Evolutionary conservation across 495 filamentous ascomycete species (phyloP).

Genomic region (Glarea lozoyensis): DNA sequence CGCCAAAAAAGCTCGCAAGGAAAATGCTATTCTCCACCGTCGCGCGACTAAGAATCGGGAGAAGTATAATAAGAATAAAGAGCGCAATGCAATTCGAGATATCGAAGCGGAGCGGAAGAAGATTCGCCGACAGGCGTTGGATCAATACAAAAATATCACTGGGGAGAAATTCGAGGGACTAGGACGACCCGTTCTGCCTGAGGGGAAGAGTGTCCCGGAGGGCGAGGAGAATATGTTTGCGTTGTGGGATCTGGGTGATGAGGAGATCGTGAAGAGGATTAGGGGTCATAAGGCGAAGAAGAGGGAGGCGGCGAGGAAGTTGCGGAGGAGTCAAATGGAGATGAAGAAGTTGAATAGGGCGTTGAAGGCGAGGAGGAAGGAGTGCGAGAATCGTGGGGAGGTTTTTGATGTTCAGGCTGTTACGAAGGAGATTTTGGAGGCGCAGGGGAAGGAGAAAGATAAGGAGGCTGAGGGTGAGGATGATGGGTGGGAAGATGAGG

Average conservation of each 20-base stretch:
- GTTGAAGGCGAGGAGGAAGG: constrained; percentile 16
- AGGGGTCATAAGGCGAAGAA: constrained; percentile 20
- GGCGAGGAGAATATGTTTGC: constrained; percentile 27
- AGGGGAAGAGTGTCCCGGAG: constrained; percentile 21
- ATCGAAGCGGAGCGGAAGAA: constrained; percentile 24
- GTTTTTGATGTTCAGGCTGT: constrained; percentile 10
- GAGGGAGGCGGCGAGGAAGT: constrained; percentile 18
- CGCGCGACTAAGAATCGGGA: constrained; percentile 26
- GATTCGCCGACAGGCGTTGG: constrained; percentile 23
- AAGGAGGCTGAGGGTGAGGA: not conserved
- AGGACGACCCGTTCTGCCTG: constrained; percentile 25
- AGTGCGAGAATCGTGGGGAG: constrained; percentile 6
- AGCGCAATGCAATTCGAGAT: constrained; percentile 24
- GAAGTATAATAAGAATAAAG: constrained; percentile 30
- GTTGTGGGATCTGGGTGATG: constrained; percentile 27
- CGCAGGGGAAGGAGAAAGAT: not conserved
- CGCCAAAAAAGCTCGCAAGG: constrained; percentile 28
- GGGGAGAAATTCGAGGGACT: too few species aligned
- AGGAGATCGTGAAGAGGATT: constrained; percentile 21
- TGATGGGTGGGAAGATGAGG: not conserved
- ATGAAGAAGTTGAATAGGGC: constrained; percentile 15
- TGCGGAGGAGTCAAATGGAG: constrained; percentile 23
- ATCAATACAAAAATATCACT: constrained; percentile 24
- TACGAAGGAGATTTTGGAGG: constrained; percentile 9
- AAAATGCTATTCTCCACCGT: constrained; percentile 27